Evolutionary conservation across 805 yeast genomes (phyloP).

Genomic region (Metschnikowia borealis): DNA sequence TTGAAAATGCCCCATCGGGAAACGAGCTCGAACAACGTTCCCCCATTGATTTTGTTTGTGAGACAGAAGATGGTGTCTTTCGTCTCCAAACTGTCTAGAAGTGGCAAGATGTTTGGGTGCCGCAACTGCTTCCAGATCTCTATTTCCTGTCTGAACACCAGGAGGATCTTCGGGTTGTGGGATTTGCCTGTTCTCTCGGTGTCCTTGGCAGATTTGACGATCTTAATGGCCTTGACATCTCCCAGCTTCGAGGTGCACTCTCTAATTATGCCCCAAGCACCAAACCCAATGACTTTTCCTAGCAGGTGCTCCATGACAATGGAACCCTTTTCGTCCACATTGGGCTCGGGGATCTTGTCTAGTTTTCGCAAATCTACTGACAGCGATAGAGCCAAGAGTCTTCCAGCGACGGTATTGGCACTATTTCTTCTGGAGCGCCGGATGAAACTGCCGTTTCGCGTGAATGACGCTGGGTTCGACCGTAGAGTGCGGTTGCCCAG

Average conservation of each 20-base stretch:
- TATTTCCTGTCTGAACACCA: slow-evolving; percentile 67
- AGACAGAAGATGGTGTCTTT: slow-evolving; percentile 65
- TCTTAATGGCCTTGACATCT: slow-evolving; percentile 55
- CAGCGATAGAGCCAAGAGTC: slow-evolving; percentile 36
- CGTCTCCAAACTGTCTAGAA: slow-evolving; percentile 60
- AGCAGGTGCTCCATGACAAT: slow-evolving; percentile 56
- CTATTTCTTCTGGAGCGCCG: slow-evolving; percentile 31
- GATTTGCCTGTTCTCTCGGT: slow-evolving; percentile 19
- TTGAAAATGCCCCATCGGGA: slow-evolving; percentile 56
- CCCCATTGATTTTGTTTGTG: slow-evolving; percentile 64
- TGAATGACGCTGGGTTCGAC: slow-evolving; percentile 14
- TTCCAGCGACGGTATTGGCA: slow-evolving; percentile 38
- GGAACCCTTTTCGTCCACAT: slow-evolving; percentile 66
- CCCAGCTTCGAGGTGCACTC: slow-evolving; percentile 50
- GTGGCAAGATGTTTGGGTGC: slow-evolving; percentile 62
- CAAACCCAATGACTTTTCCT: slow-evolving; percentile 78
- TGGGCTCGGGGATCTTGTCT: slow-evolving; percentile 25
- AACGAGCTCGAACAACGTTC: slow-evolving; percentile 77
- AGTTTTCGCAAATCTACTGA: slow-evolving; percentile 32
- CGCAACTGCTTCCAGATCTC: slow-evolving; percentile 67
- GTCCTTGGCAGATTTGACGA: slow-evolving; percentile 39
- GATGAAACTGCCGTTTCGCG: slow-evolving; percentile 25
- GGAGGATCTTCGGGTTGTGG: slow-evolving; percentile 46
- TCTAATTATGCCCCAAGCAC: slow-evolving; percentile 86
- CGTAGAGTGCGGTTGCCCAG: slow-evolving; percentile 20